Conservation (phyloP, 495 filamentous ascomycete genomes). For the Hypoxylon trugodes region DNA sequence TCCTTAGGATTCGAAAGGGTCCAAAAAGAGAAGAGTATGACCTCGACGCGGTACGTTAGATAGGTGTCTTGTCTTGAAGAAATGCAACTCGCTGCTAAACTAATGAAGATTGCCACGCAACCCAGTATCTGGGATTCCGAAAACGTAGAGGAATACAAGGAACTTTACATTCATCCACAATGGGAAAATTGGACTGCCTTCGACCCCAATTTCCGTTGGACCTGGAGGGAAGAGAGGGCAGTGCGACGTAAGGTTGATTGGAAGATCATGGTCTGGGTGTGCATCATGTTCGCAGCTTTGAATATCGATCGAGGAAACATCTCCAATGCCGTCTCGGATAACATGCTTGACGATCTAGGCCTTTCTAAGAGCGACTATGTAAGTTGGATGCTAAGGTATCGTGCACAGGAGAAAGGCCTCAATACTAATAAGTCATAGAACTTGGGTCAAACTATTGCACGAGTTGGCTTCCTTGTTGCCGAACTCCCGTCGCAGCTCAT, state of each 20-base stretch:
- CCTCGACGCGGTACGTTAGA: slow-evolving; percentile 37
- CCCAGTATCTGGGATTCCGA: slow-evolving; percentile 44
- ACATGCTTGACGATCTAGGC: slow-evolving; percentile 46
- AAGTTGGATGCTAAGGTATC: slow-evolving; percentile 6
- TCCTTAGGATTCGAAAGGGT: slow-evolving; percentile 40
- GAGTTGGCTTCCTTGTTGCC: slow-evolving; percentile 70
- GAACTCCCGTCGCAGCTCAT: slow-evolving; percentile 80
- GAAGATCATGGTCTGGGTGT: slow-evolving; percentile 44
- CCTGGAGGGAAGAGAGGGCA: slow-evolving; percentile 39
- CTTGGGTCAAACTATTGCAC: slow-evolving; percentile 77
- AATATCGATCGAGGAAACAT: slow-evolving; percentile 36
- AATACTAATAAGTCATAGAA: slow-evolving; percentile 60
- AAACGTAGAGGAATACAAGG: slow-evolving; percentile 41
- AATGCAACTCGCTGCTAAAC: slow-evolving; percentile 1
- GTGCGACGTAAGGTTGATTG: slow-evolving; percentile 40
- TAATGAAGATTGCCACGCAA: slow-evolving; percentile 38
- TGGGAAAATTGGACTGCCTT: slow-evolving; percentile 43
- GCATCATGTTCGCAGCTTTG: slow-evolving; percentile 38
- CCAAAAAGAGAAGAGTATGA: slow-evolving; percentile 30
- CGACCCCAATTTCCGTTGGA: slow-evolving; percentile 40
- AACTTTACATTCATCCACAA: slow-evolving; percentile 41
- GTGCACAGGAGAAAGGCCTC: neutral
- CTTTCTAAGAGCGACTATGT: slow-evolving; percentile 38
- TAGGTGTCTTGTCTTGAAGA: neutral
- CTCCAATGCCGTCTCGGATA: slow-evolving; percentile 46